These are phyloP conservation scores for Microthlaspi erraticum DNA, from an alignment of 345 rosid species.

Conservation along the genomic window DNA sequence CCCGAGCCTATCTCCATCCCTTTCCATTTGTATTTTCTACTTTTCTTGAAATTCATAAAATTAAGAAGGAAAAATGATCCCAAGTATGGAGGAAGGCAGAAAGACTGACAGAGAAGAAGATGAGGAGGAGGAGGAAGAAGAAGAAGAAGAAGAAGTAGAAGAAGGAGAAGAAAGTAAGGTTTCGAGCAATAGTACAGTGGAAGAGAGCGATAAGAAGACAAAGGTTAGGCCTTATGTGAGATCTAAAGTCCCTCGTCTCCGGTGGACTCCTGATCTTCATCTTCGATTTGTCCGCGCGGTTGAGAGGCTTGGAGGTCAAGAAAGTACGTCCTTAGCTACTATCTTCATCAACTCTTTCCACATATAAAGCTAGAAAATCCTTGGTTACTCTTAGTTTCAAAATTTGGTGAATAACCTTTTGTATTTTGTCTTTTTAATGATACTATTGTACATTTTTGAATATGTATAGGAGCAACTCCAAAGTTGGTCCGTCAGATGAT, in stretches of 20 bases:
- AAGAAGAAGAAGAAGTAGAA: not conserved
- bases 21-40: not conserved
- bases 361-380: not conserved
- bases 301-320: constrained; percentile 87
- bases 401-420: not conserved
- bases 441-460: not conserved
- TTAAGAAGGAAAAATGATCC: constrained; percentile 18
- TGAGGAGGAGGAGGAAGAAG: constrained; percentile 20
- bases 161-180: constrained; percentile 53
- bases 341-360: not conserved
- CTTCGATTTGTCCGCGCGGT: constrained; percentile 76
- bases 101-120: constrained; percentile 22
- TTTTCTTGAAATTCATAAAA: not conserved
- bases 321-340: constrained; percentile 56
- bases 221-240: constrained; percentile 74
- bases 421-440: not conserved
- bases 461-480: constrained; percentile 74
- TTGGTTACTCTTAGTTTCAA: constrained; percentile 9
- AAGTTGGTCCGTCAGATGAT: constrained; percentile 81
- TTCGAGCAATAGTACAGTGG: constrained; percentile 92
- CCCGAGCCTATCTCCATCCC: not conserved
- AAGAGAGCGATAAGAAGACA: constrained; percentile 65
- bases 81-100: constrained; percentile 20
- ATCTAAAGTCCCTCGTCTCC: constrained; percentile 78
- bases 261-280: constrained; percentile 95